A percentile compares a stretch with the other conserved stretches of the same genome.
phyloP scores from a whole-genome alignment of 2,329 filamentous ascomycete species.

The Phialophora tarda region DNA sequence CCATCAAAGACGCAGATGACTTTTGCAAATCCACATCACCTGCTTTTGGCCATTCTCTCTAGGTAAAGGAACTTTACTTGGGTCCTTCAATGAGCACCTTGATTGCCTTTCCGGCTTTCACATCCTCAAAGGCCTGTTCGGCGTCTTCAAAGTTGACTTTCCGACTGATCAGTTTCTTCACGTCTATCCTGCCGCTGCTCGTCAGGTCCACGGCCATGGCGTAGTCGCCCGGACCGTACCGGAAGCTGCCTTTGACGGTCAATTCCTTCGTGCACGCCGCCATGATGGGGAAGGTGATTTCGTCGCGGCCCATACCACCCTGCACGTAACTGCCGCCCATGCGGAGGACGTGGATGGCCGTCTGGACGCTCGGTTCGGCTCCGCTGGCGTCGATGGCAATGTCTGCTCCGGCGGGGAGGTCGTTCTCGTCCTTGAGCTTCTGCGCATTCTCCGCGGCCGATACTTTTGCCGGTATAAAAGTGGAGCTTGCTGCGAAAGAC shows the following conservation, averaged over 20 bases:
- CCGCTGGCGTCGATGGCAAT: slow-evolving; percentile 81
- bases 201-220: slow-evolving; percentile 80
- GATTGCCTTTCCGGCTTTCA: slow-evolving; percentile 75
- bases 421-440: slow-evolving; percentile 67
- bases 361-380: slow-evolving; percentile 78
- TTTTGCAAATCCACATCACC: not conserved
- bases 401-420: slow-evolving; percentile 71
- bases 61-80: slow-evolving; percentile 31
- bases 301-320: slow-evolving; percentile 85
- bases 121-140: slow-evolving; percentile 83
- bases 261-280: slow-evolving; percentile 88
- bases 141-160: slow-evolving; percentile 81
- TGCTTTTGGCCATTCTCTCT: not conserved
- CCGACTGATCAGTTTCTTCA: slow-evolving; percentile 79
- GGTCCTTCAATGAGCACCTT: slow-evolving; percentile 54
- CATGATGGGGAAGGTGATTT: slow-evolving; percentile 92
- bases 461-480: slow-evolving; percentile 66
- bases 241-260: slow-evolving; percentile 83
- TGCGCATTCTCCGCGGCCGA: slow-evolving; percentile 74
- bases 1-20: not conserved
- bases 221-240: slow-evolving; percentile 89
- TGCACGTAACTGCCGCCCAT: slow-evolving; percentile 79
- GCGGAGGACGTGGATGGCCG: slow-evolving; percentile 71
- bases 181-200: slow-evolving; percentile 69
- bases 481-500: slow-evolving; percentile 63